Evolutionary conservation across 345 rosid species (phyloP), one percentile per base, ranked within the genome.

Genomic region (Litchi chinensis): DNA sequence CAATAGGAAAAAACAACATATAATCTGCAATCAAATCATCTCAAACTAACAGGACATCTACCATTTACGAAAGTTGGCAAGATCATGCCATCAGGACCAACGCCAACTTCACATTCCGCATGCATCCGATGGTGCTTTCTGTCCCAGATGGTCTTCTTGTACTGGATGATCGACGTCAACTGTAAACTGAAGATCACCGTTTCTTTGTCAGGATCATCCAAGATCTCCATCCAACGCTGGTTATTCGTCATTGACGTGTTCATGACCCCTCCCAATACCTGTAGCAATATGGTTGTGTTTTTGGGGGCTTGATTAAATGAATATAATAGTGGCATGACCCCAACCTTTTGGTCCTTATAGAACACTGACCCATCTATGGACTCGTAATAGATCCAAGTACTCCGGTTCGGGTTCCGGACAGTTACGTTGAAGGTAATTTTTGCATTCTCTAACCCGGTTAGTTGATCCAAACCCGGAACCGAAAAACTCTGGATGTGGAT

Each of bases 341-440:
- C 84, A 24, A 86, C 60, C 28, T 11, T 64, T 5, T 79, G 75
- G 40, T 77, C 79, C 75, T 62, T 81, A 24, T 86, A 83, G 56
- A 37, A 76, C 68, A 81, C 80, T 19, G 76, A 39, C 7, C 77
- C 88, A 3, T 54, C 69, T 56, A 86, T 18, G 0, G 79, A 63
- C 12, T 46, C 81, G 22, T 86, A 86, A n/a, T 73, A 50, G 50
- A 83, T 83, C 76, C 79, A 76, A n/a, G 79, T 54, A 7, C 62
- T 74, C 4, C 80, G 73, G 73, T 86, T 83, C 12, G 88, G 43
- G 79, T 86, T 86, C 69, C 86, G 79, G 18, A 62, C 78, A 5
- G 86, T 65, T 9, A 83, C 78, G 0, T 79, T 86, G 83, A 81
- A 83, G 0, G 40, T 22, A 13, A 86, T 70, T 44, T 43, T 26